phyloP scores from a whole-genome alignment of 176 grass and related monocot genomes.

The Oryza officinalis region DNA sequence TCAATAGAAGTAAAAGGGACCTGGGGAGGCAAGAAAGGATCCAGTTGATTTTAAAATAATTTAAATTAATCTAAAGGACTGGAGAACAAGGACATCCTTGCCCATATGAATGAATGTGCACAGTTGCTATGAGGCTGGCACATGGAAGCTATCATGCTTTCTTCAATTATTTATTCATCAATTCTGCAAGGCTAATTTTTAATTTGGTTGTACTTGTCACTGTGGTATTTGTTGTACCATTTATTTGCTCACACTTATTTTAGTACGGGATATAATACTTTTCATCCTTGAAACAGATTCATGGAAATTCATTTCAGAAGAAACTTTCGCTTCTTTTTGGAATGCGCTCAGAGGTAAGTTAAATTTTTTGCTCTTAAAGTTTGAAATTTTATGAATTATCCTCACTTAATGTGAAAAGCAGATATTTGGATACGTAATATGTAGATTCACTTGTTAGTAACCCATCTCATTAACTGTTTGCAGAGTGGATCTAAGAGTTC shows the following conservation, averaged over 20 bases:
- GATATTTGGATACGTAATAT: background rate
- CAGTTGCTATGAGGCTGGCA: background rate
- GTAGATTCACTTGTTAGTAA: constrained; percentile 2
- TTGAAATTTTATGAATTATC: background rate
- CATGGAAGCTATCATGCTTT: background rate
- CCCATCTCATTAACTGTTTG: constrained; percentile 3
- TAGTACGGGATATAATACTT: constrained; percentile 20
- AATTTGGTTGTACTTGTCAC: background rate
- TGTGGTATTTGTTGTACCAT: background rate
- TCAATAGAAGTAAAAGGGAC: background rate
- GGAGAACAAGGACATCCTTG: background rate
- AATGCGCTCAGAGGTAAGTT: constrained; percentile 65
- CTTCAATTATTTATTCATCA: background rate
- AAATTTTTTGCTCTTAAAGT: constrained; percentile 15
- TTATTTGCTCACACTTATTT: constrained; percentile 16
- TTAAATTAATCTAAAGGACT: background rate
- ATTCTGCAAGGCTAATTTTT: background rate
- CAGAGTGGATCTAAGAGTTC: constrained; percentile 57
- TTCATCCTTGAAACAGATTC: constrained; percentile 64
- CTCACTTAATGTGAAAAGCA: constrained; percentile 13
- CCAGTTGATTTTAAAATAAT: constrained; percentile 4
- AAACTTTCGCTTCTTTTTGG: constrained; percentile 84
- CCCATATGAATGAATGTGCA: background rate
- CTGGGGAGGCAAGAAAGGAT: background rate
- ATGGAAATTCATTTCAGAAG: constrained; percentile 94